Evolutionary conservation across 345 rosid species (phyloP).

Genomic region (Carallia brachiata): DNA sequence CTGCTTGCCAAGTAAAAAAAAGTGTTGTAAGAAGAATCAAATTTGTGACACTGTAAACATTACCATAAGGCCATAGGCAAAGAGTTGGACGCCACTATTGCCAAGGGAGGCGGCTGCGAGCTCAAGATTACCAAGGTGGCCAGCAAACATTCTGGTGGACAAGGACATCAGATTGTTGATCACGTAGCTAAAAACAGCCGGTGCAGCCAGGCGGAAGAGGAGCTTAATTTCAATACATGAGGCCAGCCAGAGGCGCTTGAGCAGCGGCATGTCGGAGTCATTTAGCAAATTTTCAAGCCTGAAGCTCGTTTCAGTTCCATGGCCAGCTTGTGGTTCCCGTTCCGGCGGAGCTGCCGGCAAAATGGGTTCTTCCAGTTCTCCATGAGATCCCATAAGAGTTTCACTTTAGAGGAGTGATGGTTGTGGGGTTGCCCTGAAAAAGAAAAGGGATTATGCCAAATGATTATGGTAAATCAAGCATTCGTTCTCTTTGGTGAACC

Average conservation of each 20-base stretch:
- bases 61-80: conserved; percentile 32
- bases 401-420: neutral
- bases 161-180: conserved; percentile 23
- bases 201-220: conserved; percentile 25
- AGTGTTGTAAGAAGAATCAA: too few species aligned
- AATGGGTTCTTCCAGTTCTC: conserved; percentile 22
- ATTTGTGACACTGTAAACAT: too few species aligned
- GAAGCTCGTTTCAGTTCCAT: conserved; percentile 22
- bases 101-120: conserved; percentile 30
- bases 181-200: conserved; percentile 20
- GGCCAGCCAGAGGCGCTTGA: conserved; percentile 7
- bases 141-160: conserved; percentile 23
- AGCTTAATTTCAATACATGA: conserved; percentile 13
- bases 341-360: conserved; percentile 2
- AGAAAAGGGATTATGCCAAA: too few species aligned
- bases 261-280: conserved; percentile 3
- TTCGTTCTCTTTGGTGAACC: too few species aligned
- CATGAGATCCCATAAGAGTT: conserved; percentile 13
- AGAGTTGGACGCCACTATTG: conserved; percentile 26
- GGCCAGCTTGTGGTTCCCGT: neutral
- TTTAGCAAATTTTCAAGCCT: conserved; percentile 45
- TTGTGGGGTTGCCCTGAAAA: conserved; percentile 7
- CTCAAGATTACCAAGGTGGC: conserved; percentile 27
- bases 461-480: too few species aligned
- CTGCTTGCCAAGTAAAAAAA: too few species aligned